Evolutionary conservation across 495 filamentous ascomycete species (phyloP).

Genomic region (Neurospora sp.): DNA sequence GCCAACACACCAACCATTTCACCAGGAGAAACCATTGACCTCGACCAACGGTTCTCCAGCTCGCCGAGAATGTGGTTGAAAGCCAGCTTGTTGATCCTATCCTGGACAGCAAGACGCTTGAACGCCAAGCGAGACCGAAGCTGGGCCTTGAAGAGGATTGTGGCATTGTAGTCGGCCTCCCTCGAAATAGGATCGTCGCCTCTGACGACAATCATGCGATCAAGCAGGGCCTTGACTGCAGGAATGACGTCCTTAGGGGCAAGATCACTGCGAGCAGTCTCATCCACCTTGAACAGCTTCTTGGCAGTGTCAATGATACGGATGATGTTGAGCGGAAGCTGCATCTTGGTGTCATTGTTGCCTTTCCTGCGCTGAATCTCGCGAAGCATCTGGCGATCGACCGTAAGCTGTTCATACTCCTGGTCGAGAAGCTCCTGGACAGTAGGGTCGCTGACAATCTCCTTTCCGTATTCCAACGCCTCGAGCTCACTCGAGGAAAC

Average conservation of each 20-base stretch:
- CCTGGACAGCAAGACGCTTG: slow-evolving; percentile 75
- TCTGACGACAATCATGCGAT: slow-evolving; percentile 70
- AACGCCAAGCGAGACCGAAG: slow-evolving; percentile 83
- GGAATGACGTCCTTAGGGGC: slow-evolving; percentile 84
- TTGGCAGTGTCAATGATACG: slow-evolving; percentile 85
- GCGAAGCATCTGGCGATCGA: slow-evolving; percentile 68
- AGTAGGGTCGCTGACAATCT: slow-evolving; percentile 74
- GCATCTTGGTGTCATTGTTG: slow-evolving; percentile 70
- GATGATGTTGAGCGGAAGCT: slow-evolving; percentile 82
- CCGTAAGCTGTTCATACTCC: slow-evolving; percentile 70
- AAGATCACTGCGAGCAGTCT: slow-evolving; percentile 74
- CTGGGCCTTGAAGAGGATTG: slow-evolving; percentile 81
- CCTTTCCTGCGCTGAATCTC: slow-evolving; percentile 34
- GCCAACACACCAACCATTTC: slow-evolving; percentile 99
- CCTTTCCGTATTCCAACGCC: slow-evolving; percentile 73
- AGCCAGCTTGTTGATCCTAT: slow-evolving; percentile 80
- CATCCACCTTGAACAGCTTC: slow-evolving; percentile 82
- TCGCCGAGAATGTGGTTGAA: slow-evolving; percentile 91
- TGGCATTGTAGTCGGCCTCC: slow-evolving; percentile 84
- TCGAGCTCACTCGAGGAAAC: slow-evolving; percentile 52
- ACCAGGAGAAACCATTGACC: slow-evolving; percentile 72
- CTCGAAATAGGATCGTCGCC: slow-evolving; percentile 69
- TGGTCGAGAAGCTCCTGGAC: slow-evolving; percentile 79
- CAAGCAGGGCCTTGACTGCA: slow-evolving; percentile 63
- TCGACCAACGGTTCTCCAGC: slow-evolving; percentile 73